These are phyloP conservation scores for Boechera stricta DNA, from an alignment of 345 rosid species.

Conservation along the genomic window DNA sequence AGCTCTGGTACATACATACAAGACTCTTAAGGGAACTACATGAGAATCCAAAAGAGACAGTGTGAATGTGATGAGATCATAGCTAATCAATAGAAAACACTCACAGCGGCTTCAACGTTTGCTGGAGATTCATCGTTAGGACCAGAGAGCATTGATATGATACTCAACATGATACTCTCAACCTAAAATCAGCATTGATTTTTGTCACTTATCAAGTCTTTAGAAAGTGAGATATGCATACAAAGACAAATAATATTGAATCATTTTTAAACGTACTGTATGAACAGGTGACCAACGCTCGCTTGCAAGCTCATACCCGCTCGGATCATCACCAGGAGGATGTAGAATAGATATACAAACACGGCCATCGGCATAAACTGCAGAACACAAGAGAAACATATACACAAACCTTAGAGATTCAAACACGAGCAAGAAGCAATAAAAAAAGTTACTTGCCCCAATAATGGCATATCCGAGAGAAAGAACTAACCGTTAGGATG, in stretches of 20 bases:
- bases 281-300: constrained; percentile 64
- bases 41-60: neutral
- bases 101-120: constrained; percentile 86
- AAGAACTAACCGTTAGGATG: constrained; percentile 54
- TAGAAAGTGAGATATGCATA: neutral
- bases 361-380: constrained; percentile 55
- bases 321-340: constrained; percentile 69
- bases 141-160: constrained; percentile 84
- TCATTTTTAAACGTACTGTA: constrained; percentile 25
- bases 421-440: neutral
- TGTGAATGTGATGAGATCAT: constrained; percentile 17
- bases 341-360: constrained; percentile 66
- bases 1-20: neutral
- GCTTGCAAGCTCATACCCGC: constrained; percentile 60
- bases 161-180: constrained; percentile 86
- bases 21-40: neutral
- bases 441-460: too few relatives aligned
- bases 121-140: constrained; percentile 95
- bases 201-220: neutral
- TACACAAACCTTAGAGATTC: neutral
- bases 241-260: neutral
- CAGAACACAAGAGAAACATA: neutral
- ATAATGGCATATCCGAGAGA: neutral
- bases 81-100: constrained; percentile 34
- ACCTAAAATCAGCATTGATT: constrained; percentile 52